Evolutionary conservation across 1,284 basidiomycete species (phyloP).

Genomic region (Athelia sp.): DNA sequence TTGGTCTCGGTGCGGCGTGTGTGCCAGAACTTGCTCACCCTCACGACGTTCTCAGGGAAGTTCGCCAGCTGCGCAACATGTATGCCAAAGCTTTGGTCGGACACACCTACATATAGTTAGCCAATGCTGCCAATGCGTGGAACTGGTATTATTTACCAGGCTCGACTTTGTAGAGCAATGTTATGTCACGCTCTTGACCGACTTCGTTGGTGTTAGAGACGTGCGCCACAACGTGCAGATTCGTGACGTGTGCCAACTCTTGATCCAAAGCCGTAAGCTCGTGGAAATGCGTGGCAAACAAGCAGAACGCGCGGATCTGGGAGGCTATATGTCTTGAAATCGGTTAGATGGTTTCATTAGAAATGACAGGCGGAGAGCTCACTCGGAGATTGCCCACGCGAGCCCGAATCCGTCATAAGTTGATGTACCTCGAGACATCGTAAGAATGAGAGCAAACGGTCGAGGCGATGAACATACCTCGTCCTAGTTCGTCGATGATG

Average conservation of each 20-base stretch:
- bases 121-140: too few species aligned
- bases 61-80: conserved; percentile 96
- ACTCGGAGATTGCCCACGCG: conserved; percentile 99
- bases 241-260: conserved; percentile 85
- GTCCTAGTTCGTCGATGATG: conserved; percentile 97
- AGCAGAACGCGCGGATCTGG: conserved; percentile 86
- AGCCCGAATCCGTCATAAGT: conserved; percentile 99
- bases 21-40: conserved; percentile 40
- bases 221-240: conserved; percentile 94
- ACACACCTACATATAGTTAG: conserved; percentile 50
- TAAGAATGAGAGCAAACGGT: not conserved
- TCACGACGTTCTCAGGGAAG: conserved; percentile 92
- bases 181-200: conserved; percentile 80
- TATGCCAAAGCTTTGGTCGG: conserved; percentile 98
- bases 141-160: conserved; percentile 48
- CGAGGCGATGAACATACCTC: conserved; percentile 54
- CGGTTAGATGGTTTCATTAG: not conserved
- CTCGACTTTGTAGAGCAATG: conserved; percentile 92
- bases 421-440: conserved; percentile 65
- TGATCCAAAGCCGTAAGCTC: conserved; percentile 92
- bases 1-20: not conserved
- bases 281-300: conserved; percentile 99
- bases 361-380: conserved; percentile 7
- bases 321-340: conserved; percentile 83
- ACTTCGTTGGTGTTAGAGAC: conserved; percentile 58